These are phyloP conservation scores for Durusdinium trenchii DNA, from an alignment of 73 alveolate species.

Conservation along the genomic window DNA sequence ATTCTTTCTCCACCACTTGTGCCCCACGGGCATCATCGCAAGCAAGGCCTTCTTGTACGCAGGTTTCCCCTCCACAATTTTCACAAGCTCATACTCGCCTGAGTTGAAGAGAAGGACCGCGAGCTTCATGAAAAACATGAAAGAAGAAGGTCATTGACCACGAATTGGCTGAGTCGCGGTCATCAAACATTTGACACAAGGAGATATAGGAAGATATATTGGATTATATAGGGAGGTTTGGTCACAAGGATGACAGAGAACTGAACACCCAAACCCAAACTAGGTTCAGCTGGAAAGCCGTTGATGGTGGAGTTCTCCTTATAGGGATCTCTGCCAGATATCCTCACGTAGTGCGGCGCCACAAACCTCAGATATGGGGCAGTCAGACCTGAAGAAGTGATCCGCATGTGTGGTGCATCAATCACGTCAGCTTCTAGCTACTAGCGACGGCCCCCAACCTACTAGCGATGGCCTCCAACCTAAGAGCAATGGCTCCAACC, in stretches of 20 bases:
- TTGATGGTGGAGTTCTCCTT: slow-evolving; percentile 88
- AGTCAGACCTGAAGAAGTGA: no score
- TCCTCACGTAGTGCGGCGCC: slow-evolving; percentile 90
- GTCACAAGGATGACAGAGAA: no score
- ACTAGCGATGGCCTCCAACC: no score
- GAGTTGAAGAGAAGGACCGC: not conserved
- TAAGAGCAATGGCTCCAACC: not conserved
- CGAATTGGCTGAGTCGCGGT: not conserved
- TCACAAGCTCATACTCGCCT: slow-evolving; percentile 89
- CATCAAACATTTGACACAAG: not conserved
- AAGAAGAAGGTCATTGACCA: not conserved
- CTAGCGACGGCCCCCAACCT: no score
- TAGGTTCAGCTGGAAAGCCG: not conserved
- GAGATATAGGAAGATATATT: no score
- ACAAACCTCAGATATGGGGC: slow-evolving; percentile 32
- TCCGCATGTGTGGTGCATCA: no score
- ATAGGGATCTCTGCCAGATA: slow-evolving; percentile 90
- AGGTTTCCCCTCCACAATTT: slow-evolving; percentile 91
- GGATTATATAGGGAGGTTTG: no score
- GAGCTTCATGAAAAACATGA: not conserved
- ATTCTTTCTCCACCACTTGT: not conserved
- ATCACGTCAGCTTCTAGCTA: no score
- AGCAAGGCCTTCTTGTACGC: slow-evolving; percentile 76
- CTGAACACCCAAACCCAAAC: no score
- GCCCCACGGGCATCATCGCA: not conserved